phyloP scores from a whole-genome alignment of 1,284 basidiomycete species.

The Veloboletus limbatus region DNA sequence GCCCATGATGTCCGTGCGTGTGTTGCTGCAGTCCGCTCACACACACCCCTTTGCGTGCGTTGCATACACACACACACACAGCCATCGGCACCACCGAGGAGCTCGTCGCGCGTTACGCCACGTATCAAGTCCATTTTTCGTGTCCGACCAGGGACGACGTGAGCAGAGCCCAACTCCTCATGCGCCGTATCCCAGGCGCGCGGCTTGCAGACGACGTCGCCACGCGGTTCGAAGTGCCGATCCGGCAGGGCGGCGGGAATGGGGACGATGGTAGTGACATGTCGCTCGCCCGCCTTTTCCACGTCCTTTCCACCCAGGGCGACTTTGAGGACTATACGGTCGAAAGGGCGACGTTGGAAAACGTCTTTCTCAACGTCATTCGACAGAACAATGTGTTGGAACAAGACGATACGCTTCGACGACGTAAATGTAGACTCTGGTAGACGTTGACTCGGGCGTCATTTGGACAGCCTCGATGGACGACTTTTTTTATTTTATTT shows the following conservation, averaged over 20 bases:
- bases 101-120: slow-evolving; percentile 63
- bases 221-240: slow-evolving; percentile 74
- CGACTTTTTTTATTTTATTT: background rate
- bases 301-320: slow-evolving; percentile 46
- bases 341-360: slow-evolving; percentile 66
- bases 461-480: too few relatives aligned
- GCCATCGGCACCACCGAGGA: slow-evolving; percentile 67
- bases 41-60: too few relatives aligned
- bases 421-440: slow-evolving; percentile 10
- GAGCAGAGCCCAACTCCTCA: slow-evolving; percentile 52
- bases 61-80: slow-evolving; percentile 18
- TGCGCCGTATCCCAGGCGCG: slow-evolving; percentile 61
- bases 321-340: slow-evolving; percentile 66
- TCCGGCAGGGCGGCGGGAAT: slow-evolving; percentile 31
- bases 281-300: slow-evolving; percentile 59
- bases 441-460: background rate
- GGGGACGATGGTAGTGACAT: slow-evolving; percentile 15
- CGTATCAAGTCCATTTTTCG: slow-evolving; percentile 77
- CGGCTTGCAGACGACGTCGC: slow-evolving; percentile 74
- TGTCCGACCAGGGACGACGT: slow-evolving; percentile 62
- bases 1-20: background rate
- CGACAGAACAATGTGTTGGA: slow-evolving; percentile 60
- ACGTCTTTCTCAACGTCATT: slow-evolving; percentile 72
- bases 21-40: background rate
- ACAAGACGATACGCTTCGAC: slow-evolving; percentile 32